A percentile compares a stretch with the other conserved stretches of the same genome.
Evolutionary conservation across 257 asterid species (phyloP).

Genomic region (Verbena officinalis): DNA sequence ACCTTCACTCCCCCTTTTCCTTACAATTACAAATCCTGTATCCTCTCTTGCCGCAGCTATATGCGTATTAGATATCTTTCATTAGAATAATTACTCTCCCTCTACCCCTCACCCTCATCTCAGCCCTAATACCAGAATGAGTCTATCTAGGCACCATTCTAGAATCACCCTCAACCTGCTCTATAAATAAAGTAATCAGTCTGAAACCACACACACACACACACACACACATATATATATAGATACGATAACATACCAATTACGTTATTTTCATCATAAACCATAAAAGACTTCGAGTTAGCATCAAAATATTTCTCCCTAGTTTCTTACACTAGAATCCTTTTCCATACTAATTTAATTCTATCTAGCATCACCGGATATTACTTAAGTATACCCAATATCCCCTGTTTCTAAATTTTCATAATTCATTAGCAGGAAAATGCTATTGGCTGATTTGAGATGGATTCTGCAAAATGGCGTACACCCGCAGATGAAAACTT

Average conservation of each 20-base stretch:
- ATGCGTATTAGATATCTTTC: not conserved
- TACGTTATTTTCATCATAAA: not conserved
- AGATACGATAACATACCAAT: no score
- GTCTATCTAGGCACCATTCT: constrained; percentile 2
- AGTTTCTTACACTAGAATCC: not conserved
- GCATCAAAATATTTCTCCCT: constrained; percentile 7
- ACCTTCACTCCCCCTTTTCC: not conserved
- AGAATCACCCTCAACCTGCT: constrained; percentile 3
- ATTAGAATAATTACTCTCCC: not conserved
- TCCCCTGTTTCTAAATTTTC: constrained; percentile 18
- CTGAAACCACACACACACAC: no score
- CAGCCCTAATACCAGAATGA: constrained; percentile 7
- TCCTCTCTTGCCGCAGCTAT: constrained; percentile 1
- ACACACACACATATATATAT: no score
- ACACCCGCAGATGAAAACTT: constrained; percentile 4
- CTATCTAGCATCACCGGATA: constrained; percentile 6
- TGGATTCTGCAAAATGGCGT: constrained; percentile 10
- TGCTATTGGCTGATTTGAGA: constrained; percentile 16
- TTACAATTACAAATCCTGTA: not conserved
- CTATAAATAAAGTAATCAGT: not conserved
- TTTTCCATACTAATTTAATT: constrained; percentile 14
- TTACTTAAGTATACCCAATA: constrained; percentile 1
- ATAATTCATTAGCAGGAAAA: constrained; percentile 6
- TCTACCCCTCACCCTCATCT: not conserved
- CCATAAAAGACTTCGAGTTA: not conserved